Conservation (phyloP, 306 rosid species). For the Casuarina equisetifolia region DNA sequence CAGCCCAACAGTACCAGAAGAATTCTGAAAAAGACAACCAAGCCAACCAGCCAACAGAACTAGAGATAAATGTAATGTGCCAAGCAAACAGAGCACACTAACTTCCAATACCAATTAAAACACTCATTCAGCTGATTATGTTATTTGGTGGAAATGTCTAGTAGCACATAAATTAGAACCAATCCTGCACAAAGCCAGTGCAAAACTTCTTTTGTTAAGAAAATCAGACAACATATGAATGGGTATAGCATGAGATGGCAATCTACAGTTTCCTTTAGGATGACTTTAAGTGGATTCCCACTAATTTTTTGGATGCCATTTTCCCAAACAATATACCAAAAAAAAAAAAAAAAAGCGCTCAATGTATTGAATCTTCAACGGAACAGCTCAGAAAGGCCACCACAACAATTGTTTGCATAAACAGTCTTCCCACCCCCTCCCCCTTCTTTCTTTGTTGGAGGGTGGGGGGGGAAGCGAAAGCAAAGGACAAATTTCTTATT, state of each 20-base stretch:
- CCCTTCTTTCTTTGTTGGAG: too few species aligned
- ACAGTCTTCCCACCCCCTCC: neutral
- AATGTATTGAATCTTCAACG: neutral
- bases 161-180: neutral
- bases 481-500: neutral
- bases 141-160: neutral
- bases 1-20: neutral
- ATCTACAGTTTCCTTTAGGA: neutral
- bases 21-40: neutral
- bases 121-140: neutral
- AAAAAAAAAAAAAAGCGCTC: neutral
- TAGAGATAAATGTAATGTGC: neutral
- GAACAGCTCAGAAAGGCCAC: neutral
- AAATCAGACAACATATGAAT: too few species aligned
- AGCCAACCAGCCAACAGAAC: neutral
- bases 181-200: neutral
- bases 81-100: neutral
- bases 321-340: neutral
- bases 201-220: neutral
- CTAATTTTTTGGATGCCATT: neutral
- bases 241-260: neutral
- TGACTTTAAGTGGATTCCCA: conserved; percentile 1
- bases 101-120: neutral
- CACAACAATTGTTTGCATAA: neutral
- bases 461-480: too few species aligned